phyloP scores from a whole-genome alignment of 768 basidiomycete species.

The Auriculariales sp. region DNA sequence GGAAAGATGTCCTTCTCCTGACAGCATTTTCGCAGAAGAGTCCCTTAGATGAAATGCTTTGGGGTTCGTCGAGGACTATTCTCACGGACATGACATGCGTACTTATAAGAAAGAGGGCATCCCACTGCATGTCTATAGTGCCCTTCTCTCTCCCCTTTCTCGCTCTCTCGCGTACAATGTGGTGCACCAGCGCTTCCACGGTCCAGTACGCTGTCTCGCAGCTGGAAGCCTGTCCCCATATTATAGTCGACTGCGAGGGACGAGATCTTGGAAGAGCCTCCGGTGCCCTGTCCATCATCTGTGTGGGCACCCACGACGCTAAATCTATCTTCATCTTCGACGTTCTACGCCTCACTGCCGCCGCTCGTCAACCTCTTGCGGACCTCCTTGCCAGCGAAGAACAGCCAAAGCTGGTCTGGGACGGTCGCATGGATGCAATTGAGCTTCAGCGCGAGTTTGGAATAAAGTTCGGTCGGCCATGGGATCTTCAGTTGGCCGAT shows the following conservation, averaged over 20 bases:
- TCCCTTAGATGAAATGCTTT: too few species aligned
- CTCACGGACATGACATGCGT: background rate
- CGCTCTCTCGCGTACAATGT: background rate
- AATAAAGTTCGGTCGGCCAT: constrained; percentile 16
- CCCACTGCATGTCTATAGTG: background rate
- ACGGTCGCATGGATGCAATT: constrained; percentile 26
- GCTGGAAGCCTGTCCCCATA: constrained; percentile 4
- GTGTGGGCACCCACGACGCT: constrained; percentile 18
- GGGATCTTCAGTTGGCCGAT: constrained; percentile 29
- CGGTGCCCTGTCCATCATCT: constrained; percentile 22
- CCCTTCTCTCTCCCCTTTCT: background rate
- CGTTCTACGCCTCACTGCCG: constrained; percentile 12
- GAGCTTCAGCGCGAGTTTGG: constrained; percentile 19
- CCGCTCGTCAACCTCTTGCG: constrained; percentile 14
- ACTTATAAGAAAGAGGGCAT: background rate
- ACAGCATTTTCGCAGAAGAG: too few species aligned
- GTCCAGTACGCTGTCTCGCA: constrained; percentile 1
- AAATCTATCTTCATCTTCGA: constrained; percentile 24
- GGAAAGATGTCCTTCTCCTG: too few species aligned
- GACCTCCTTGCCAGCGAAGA: constrained; percentile 15
- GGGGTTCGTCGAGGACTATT: background rate
- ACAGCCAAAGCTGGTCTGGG: constrained; percentile 26
- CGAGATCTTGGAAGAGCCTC: constrained; percentile 17
- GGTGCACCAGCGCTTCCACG: background rate
- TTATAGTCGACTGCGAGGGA: constrained; percentile 28